These are phyloP conservation scores for Coniosporium tulheliwenetii DNA, from an alignment of 2,329 filamentous ascomycete genomes.

Conservation along the genomic window DNA sequence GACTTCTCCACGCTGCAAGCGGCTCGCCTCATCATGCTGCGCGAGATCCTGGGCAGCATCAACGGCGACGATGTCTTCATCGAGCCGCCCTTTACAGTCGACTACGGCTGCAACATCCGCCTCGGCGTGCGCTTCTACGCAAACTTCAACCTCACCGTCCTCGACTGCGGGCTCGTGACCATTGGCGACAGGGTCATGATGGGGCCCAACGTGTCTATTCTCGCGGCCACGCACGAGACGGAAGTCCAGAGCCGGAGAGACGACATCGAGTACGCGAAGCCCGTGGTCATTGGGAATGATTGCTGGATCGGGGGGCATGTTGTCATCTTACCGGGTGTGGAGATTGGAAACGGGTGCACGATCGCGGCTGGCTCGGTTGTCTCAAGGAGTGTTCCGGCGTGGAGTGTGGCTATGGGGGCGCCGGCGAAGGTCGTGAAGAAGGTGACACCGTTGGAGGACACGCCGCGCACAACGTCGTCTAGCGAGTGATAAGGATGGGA, in stretches of 20 bases:
- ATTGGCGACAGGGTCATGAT: constrained; percentile 37
- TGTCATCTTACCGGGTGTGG: constrained; percentile 24
- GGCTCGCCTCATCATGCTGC: constrained; percentile 12
- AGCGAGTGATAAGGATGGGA: too few species aligned
- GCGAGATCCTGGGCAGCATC: constrained; percentile 15
- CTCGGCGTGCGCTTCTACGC: constrained; percentile 49
- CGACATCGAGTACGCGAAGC: constrained; percentile 33
- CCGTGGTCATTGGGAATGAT: constrained; percentile 31
- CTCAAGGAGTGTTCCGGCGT: constrained; percentile 20
- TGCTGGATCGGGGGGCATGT: constrained; percentile 14
- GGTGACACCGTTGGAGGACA: constrained; percentile 6
- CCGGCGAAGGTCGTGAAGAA: constrained; percentile 21
- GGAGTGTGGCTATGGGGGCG: constrained; percentile 20
- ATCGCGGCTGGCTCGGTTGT: constrained; percentile 25
- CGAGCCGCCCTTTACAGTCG: constrained; percentile 45
- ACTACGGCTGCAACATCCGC: constrained; percentile 51
- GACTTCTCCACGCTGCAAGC: constrained; percentile 13
- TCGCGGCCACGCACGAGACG: constrained; percentile 36
- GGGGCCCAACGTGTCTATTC: constrained; percentile 36
- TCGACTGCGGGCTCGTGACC: constrained; percentile 36
- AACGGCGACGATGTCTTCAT: constrained; percentile 29
- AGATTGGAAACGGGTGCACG: constrained; percentile 24
- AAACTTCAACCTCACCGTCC: constrained; percentile 39
- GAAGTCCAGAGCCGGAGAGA: constrained; percentile 31
- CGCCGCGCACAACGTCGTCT: background rate